phyloP scores from a whole-genome alignment of 2,329 filamentous ascomycete genomes.

The Grosmannia clavigera region DNA sequence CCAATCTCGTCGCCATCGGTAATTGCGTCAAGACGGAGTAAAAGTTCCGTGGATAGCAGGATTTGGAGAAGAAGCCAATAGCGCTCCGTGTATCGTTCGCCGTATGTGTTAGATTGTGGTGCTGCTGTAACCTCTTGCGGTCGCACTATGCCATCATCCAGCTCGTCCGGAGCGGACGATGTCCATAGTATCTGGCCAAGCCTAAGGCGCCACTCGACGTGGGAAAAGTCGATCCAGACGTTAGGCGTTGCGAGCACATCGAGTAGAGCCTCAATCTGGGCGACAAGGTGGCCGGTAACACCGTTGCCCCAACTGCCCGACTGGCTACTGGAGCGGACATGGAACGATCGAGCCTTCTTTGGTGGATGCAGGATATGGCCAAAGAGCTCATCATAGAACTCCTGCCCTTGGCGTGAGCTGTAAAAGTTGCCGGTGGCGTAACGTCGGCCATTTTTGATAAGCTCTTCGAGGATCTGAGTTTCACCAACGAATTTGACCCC shows the following conservation, averaged over 20 bases:
- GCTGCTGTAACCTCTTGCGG: slow-evolving; percentile 23
- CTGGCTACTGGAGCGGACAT: slow-evolving; percentile 25
- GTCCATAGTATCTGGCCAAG: slow-evolving; percentile 62
- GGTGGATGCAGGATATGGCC: slow-evolving; percentile 45
- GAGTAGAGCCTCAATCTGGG: slow-evolving; percentile 58
- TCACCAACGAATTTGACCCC: slow-evolving; percentile 45
- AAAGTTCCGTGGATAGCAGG: slow-evolving; percentile 51
- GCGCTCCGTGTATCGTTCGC: slow-evolving; percentile 46
- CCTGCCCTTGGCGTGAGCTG: slow-evolving; percentile 35
- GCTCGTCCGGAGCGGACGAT: slow-evolving; percentile 9
- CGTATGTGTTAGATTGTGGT: slow-evolving; percentile 19
- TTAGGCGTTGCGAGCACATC: slow-evolving; percentile 52
- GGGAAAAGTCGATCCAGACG: slow-evolving; percentile 63
- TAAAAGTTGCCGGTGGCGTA: slow-evolving; percentile 41
- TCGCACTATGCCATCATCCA: slow-evolving; percentile 18
- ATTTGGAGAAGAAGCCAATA: slow-evolving; percentile 58
- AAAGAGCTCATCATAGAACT: slow-evolving; percentile 52
- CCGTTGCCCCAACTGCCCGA: not conserved
- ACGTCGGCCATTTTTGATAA: slow-evolving; percentile 42
- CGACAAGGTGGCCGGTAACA: slow-evolving; percentile 38
- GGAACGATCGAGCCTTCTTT: slow-evolving; percentile 33
- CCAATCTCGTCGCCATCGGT: slow-evolving; percentile 47
- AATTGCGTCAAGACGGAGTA: slow-evolving; percentile 50
- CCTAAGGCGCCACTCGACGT: slow-evolving; percentile 62
- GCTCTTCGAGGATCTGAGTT: slow-evolving; percentile 43